Base-by-base conservation (phyloP, 1,139 yeast genomes). In the Tardiomyces digboiensis region DNA sequence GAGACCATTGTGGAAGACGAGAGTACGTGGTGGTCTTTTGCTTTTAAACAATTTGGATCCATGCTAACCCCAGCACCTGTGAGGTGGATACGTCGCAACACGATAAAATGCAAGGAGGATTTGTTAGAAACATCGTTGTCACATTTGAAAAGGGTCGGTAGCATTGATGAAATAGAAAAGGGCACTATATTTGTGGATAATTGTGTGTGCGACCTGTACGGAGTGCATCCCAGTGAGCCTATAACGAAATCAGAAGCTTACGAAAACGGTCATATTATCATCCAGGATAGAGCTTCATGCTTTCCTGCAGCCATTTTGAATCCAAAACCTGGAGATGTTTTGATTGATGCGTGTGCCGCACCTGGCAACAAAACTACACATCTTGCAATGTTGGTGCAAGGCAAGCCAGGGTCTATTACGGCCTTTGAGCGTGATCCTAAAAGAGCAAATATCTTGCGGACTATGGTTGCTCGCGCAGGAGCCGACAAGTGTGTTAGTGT, bases 361-460 rank as follows among this genome's bases (percentile, higher is more conserved):
- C 99, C 99, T 1, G 99, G 99, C 6, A 91, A 91, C 64, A 93
- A 91, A 61, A 91, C 99, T 0, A 86, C 97, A 0, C 97, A 89
- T 64, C 68, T 82, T 22, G 96, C 97, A 0, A 76, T 94, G 1
- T 67, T 76, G 59, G 61, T 70, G 50, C 59, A 61, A 48, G 59
- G 60, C 36, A 57, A 54, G 36, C 70, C 63, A 6, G 51, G 51
- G 23, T 60, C 73, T 0, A 80, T 89, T 5, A 74, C 74, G 55
- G 98, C 98, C 0, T 91, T 88, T 65, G 99, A 91, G 62, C 74
- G 89, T 54, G 95, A 93, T 57, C 67, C 71, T 2, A 74, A 75
- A 43, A 71, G 99, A 51, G 84, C 86, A 1, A 71, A 78, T 48
- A 76, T 79, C n/a, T 68, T 91, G 52, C 72, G 75, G 48, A 82